Evolutionary conservation across 176 grass and related monocot species (phyloP).

Genomic region (Carex pumila): DNA sequence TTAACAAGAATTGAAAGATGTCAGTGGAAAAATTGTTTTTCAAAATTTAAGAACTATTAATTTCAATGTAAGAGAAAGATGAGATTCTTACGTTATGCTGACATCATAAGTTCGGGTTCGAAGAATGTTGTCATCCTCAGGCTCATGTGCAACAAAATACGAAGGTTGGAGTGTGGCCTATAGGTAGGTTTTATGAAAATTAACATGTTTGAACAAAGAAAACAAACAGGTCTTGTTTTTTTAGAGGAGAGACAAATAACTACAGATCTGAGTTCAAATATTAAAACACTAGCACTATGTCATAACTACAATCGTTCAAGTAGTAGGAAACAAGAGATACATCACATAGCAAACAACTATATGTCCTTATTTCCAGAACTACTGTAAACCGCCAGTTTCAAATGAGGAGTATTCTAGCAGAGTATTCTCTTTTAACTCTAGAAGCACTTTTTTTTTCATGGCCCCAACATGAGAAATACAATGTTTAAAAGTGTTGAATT

Average conservation of each 20-base stretch:
- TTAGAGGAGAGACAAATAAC: neutral
- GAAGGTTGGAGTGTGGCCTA: slow-evolving; percentile 55
- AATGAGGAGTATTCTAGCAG: neutral
- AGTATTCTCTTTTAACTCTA: neutral
- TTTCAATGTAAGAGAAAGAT: neutral
- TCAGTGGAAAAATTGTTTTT: neutral
- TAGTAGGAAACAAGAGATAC: neutral
- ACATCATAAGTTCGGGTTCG: slow-evolving; percentile 88
- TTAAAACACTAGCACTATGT: neutral
- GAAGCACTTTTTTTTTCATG: neutral
- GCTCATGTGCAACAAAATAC: slow-evolving; percentile 79
- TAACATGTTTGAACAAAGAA: slow-evolving; percentile 20
- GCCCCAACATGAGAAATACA: neutral
- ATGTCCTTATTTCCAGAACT: neutral
- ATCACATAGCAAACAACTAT: neutral
- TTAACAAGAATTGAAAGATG: neutral
- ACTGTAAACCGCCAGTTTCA: neutral
- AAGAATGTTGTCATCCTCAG: slow-evolving; percentile 96
- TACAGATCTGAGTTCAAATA: neutral
- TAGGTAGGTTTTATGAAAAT: neutral
- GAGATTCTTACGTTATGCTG: slow-evolving; percentile 82
- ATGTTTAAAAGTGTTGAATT: neutral
- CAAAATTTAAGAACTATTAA: neutral
- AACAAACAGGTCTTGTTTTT: slow-evolving; percentile 9
- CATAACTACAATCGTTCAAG: neutral